A percentile compares a stretch with the other conserved stretches of the same genome.
Evolutionary conservation across 495 filamentous ascomycete genomes (phyloP).

Genomic region (Letharia lupina): DNA sequence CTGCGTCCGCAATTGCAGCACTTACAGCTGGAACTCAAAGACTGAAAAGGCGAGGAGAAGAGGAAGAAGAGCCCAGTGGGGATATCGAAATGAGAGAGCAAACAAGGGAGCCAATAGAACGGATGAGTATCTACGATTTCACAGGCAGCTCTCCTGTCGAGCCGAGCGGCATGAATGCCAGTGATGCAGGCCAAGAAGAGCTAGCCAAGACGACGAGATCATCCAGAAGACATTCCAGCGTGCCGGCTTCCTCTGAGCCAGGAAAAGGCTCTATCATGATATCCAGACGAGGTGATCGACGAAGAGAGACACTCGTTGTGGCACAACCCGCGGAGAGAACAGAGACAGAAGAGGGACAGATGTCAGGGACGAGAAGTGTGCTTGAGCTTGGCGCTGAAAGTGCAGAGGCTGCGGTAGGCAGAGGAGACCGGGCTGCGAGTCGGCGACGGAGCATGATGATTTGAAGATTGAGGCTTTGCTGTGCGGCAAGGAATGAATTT

Average conservation of each 20-base stretch:
- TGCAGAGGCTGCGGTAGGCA: conserved; percentile 10
- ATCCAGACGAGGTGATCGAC: conserved; percentile 13
- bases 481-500: neutral
- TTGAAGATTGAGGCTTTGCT: conserved; percentile 19
- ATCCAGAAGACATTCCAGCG: conserved; percentile 25
- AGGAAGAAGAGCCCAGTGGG: neutral
- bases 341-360: conserved; percentile 18
- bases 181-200: conserved; percentile 13
- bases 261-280: conserved; percentile 17
- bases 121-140: conserved; percentile 22
- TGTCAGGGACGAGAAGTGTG: conserved; percentile 19
- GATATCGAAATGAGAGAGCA: neutral
- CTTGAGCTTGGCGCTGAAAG: conserved; percentile 7
- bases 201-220: conserved; percentile 9
- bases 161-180: neutral
- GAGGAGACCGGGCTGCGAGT: conserved; percentile 31
- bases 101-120: conserved; percentile 2
- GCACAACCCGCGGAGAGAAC: conserved; percentile 23
- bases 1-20: conserved; percentile 21
- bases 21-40: conserved; percentile 15
- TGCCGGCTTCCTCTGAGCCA: conserved; percentile 14
- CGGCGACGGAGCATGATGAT: conserved; percentile 48
- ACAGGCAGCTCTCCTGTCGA: conserved; percentile 19
- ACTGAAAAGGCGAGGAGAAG: neutral
- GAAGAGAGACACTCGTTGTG: conserved; percentile 12